phyloP scores from a whole-genome alignment of 129 eudicot species.

The Gnaphalium uliginosum region DNA sequence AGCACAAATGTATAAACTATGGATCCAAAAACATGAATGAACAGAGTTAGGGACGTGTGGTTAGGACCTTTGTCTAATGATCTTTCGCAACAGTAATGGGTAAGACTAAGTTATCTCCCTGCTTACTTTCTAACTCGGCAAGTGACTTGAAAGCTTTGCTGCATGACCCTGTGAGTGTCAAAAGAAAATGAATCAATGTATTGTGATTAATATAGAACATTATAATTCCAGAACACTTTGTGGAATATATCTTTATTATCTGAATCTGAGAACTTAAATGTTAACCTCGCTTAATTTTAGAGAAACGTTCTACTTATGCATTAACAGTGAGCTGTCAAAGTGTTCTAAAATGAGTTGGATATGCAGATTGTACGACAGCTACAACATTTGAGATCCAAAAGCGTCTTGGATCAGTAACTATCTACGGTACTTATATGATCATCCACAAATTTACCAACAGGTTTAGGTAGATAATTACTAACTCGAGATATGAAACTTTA shows the following conservation, averaged over 20 bases:
- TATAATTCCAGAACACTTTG: too few species aligned
- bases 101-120: slow-evolving; percentile 53
- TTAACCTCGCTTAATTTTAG: too few species aligned
- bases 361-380: slow-evolving; percentile 25
- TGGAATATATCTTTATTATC: too few species aligned
- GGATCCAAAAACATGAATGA: too few species aligned
- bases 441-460: slow-evolving; percentile 15
- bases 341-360: slow-evolving; percentile 48
- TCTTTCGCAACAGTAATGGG: slow-evolving; percentile 54
- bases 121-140: slow-evolving; percentile 56
- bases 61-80: slow-evolving; percentile 68
- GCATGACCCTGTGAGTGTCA: slow-evolving; percentile 4
- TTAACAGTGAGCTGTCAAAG: too few species aligned
- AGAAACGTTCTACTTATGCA: too few species aligned
- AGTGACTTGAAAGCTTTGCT: slow-evolving; percentile 76
- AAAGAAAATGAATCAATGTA: background rate
- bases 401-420: slow-evolving; percentile 63
- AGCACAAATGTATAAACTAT: background rate
- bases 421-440: slow-evolving; percentile 43
- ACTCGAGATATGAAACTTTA: slow-evolving; percentile 3
- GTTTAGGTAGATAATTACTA: background rate
- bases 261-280: too few species aligned
- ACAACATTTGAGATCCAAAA: slow-evolving; percentile 60
- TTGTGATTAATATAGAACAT: too few species aligned
- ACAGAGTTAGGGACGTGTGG: slow-evolving; percentile 5